These are phyloP conservation scores for Alternaria conjuncta DNA, from an alignment of 2,329 filamentous ascomycete species.

Conservation along the genomic window DNA sequence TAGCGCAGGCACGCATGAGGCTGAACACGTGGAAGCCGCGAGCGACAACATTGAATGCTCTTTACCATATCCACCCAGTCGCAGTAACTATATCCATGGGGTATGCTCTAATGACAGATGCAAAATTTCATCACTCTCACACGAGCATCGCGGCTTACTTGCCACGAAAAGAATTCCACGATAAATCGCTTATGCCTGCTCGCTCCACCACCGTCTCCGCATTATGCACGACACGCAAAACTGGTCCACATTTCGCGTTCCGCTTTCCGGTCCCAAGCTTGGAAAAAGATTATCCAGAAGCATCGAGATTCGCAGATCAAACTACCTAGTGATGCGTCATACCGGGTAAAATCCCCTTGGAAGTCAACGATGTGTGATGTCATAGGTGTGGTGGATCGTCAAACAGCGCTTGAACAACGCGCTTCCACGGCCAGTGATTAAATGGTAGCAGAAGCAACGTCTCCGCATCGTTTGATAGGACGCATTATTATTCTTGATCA, in stretches of 20 bases:
- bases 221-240: constrained; percentile 6
- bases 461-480: neutral
- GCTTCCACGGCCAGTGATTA: neutral
- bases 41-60: neutral
- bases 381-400: neutral
- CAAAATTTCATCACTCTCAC: neutral
- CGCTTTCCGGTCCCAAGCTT: neutral
- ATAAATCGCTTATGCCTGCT: constrained; percentile 1
- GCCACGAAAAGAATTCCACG: neutral
- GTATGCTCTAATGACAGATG: neutral
- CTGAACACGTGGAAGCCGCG: neutral
- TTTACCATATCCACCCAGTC: neutral
- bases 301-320: constrained; percentile 1
- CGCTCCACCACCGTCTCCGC: constrained; percentile 3
- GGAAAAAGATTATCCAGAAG: neutral
- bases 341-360: neutral
- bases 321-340: neutral
- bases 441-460: neutral
- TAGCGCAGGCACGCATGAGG: constrained; percentile 4
- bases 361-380: neutral
- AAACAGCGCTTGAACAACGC: neutral
- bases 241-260: neutral
- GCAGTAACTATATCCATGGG: neutral
- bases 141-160: neutral
- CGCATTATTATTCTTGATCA: neutral